These are phyloP conservation scores for Pseudovirgaria hyperparasitica DNA, from an alignment of 2,329 filamentous ascomycete genomes.

Conservation along the genomic window DNA sequence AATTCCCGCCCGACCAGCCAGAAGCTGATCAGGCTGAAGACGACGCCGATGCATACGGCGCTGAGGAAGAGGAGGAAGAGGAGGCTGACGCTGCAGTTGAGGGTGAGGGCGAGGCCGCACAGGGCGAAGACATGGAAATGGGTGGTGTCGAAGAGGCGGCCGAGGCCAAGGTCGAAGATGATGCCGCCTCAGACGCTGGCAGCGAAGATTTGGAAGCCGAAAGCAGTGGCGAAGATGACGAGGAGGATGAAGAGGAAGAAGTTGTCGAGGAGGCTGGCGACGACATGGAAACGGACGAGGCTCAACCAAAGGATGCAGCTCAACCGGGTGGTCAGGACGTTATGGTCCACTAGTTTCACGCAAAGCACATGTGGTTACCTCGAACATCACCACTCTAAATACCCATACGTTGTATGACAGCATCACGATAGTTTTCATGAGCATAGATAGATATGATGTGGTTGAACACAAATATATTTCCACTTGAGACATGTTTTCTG, in stretches of 20 bases:
- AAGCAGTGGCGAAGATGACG: conserved; percentile 59
- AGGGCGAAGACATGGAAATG: conserved; percentile 63
- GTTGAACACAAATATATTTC: no score
- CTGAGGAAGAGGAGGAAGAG: conserved; percentile 66
- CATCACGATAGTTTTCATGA: no score
- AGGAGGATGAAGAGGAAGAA: conserved; percentile 53
- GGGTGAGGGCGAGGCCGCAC: conserved; percentile 35
- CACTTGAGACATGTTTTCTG: no score
- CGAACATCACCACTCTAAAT: no score
- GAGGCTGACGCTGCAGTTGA: conserved; percentile 49
- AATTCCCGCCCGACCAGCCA: conserved; percentile 94
- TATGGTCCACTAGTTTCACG: conserved; percentile 24
- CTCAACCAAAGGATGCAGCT: conserved; percentile 23
- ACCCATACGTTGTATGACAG: no score
- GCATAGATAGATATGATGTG: no score
- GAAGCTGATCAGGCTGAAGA: conserved; percentile 81
- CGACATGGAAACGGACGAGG: conserved; percentile 46
- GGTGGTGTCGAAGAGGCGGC: conserved; percentile 49
- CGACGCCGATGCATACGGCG: conserved; percentile 75
- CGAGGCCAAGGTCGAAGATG: conserved; percentile 45
- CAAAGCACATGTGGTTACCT: no score
- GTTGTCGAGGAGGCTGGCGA: conserved; percentile 43
- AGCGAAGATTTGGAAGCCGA: conserved; percentile 71
- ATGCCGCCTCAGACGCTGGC: conserved; percentile 58
- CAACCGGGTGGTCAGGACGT: conserved; percentile 20